Evolutionary conservation across 768 basidiomycete genomes (phyloP).

Genomic region (Mycena vitilis): DNA sequence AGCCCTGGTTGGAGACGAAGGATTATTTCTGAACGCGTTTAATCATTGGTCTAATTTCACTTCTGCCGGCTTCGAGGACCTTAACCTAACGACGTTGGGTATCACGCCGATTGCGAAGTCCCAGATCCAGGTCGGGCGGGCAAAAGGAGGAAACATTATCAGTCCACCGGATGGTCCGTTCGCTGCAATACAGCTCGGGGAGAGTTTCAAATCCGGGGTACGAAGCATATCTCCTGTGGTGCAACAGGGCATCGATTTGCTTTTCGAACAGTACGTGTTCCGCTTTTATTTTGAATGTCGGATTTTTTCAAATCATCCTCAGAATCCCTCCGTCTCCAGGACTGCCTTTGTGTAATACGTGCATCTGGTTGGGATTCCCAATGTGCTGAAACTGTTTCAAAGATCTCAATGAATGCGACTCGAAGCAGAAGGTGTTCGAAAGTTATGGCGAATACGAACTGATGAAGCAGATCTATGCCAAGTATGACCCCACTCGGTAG

Average conservation of each 20-base stretch:
- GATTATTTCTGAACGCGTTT: slow-evolving; percentile 47
- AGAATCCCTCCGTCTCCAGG: slow-evolving; percentile 51
- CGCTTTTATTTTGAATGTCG: background rate
- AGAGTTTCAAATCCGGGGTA: slow-evolving; percentile 39
- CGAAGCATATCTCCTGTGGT: slow-evolving; percentile 38
- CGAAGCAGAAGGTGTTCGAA: slow-evolving; percentile 51
- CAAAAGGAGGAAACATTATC: slow-evolving; percentile 52
- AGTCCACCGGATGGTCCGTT: slow-evolving; percentile 50
- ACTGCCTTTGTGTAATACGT: slow-evolving; percentile 46
- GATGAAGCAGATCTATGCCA: background rate
- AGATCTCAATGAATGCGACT: slow-evolving; percentile 53
- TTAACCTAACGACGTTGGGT: slow-evolving; percentile 45
- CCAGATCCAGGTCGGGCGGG: slow-evolving; percentile 48
- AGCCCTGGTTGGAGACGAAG: slow-evolving; percentile 45
- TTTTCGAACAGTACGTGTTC: slow-evolving; percentile 46
- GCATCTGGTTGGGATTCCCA: background rate
- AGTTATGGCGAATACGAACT: slow-evolving; percentile 50
- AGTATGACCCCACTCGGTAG: background rate
- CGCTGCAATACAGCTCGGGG: slow-evolving; percentile 48
- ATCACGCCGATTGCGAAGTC: slow-evolving; percentile 52
- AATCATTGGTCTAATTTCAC: slow-evolving; percentile 48
- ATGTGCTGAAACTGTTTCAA: background rate
- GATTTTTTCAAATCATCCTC: background rate
- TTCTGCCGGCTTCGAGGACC: slow-evolving; percentile 34
- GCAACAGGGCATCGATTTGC: slow-evolving; percentile 40